Evolutionary conservation across 2,329 filamentous ascomycete species (phyloP).

Genomic region (Pseudogymnoascus sp.): DNA sequence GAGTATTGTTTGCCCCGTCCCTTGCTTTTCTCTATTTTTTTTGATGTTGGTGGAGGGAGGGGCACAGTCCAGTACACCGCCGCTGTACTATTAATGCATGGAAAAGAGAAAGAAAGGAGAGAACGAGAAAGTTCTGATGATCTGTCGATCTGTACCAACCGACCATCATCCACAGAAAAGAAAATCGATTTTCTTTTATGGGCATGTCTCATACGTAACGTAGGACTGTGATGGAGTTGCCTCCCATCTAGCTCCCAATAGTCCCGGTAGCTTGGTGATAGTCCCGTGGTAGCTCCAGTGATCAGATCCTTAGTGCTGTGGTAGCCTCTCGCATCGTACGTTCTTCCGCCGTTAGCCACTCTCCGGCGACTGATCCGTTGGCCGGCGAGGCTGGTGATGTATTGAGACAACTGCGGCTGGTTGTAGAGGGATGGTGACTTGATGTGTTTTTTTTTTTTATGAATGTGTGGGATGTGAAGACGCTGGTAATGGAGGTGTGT

Average conservation of each 20-base stretch:
- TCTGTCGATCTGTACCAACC: too few species aligned
- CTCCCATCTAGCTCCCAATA: neutral
- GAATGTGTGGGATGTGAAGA: too few species aligned
- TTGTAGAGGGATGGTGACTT: too few species aligned
- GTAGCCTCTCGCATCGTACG: neutral
- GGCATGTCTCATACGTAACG: too few species aligned
- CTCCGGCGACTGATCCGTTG: too few species aligned
- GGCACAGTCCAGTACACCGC: neutral
- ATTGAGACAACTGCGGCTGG: too few species aligned
- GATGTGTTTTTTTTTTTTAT: too few species aligned
- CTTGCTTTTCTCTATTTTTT: neutral
- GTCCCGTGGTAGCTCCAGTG: neutral
- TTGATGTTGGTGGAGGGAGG: neutral
- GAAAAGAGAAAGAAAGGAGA: neutral
- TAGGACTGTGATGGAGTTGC: too few species aligned
- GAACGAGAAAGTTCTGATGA: neutral
- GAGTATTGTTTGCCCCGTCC: neutral
- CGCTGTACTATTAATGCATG: neutral
- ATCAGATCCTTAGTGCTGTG: neutral
- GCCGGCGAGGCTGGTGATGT: too few species aligned
- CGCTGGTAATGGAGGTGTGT: too few species aligned
- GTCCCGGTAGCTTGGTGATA: neutral
- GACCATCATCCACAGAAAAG: neutral
- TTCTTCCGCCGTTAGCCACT: neutral
- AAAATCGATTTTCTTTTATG: neutral